phyloP scores from a whole-genome alignment of 352 stramenopile species.

The Phytophthora constricta region DNA sequence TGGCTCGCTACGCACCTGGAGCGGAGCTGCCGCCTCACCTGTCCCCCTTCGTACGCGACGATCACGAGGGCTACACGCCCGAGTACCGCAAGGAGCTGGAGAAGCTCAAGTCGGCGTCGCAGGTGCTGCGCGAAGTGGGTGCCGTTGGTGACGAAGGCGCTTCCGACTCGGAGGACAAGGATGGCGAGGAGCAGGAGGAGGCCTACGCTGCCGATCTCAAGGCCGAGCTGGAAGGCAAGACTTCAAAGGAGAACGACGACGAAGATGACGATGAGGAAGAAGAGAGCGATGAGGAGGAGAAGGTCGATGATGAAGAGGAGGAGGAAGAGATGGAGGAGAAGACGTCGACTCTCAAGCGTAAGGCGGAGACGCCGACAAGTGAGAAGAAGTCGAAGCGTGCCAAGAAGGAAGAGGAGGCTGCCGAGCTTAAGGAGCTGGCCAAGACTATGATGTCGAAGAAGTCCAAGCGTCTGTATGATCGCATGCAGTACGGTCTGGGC shows the following conservation, averaged over 20 bases:
- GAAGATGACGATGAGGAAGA: slow-evolving; percentile 45
- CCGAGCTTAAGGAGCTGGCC: slow-evolving; percentile 85
- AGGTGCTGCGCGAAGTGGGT: slow-evolving; percentile 72
- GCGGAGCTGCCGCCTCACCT: slow-evolving; percentile 90
- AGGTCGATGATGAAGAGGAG: slow-evolving; percentile 42
- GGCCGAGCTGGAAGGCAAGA: slow-evolving; percentile 70
- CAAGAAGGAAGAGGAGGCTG: slow-evolving; percentile 81
- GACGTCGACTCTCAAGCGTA: slow-evolving; percentile 51
- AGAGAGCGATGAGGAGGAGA: slow-evolving; percentile 53
- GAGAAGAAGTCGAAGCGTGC: slow-evolving; percentile 80
- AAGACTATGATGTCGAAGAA: slow-evolving; percentile 95
- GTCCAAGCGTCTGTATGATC: slow-evolving; percentile 90
- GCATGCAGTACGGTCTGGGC: slow-evolving; percentile 92
- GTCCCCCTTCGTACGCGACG: slow-evolving; percentile 98
- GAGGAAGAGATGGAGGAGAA: slow-evolving; percentile 44
- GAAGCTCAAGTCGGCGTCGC: slow-evolving; percentile 84
- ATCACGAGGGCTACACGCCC: slow-evolving; percentile 96
- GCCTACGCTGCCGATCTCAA: slow-evolving; percentile 82
- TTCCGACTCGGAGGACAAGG: slow-evolving; percentile 53
- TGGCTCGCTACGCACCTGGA: slow-evolving; percentile 94
- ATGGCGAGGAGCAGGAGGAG: slow-evolving; percentile 73
- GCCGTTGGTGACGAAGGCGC: slow-evolving; percentile 41
- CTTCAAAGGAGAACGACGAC: slow-evolving; percentile 36
- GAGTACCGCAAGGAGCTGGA: slow-evolving; percentile 94
- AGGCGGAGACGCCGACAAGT: slow-evolving; percentile 30